Percentiles rank a stretch among this genome's conserved stretches.
These are phyloP conservation scores for Cercospora canescens DNA, from an alignment of 2,329 filamentous ascomycete species.

Conservation along the genomic window DNA sequence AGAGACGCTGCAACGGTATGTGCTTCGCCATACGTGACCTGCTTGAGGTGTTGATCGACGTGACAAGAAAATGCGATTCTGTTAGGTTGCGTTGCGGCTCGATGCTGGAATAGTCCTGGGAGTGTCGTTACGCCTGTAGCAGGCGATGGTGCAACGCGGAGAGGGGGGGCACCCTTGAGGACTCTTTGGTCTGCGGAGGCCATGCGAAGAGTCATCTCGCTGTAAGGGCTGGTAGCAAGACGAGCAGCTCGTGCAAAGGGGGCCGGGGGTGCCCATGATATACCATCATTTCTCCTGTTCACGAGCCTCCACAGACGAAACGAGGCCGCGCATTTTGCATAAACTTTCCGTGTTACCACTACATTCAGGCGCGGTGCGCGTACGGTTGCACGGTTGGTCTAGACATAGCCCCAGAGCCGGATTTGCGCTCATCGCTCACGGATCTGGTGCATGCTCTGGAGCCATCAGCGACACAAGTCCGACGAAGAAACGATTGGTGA, in stretches of 20 bases:
- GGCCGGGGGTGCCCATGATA: not conserved
- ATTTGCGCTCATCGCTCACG: not conserved
- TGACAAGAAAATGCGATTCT: slow-evolving; percentile 24
- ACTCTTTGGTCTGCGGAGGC: not conserved
- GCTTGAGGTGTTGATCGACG: slow-evolving; percentile 15
- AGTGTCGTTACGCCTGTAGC: slow-evolving; percentile 23
- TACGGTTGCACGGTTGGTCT: not conserved
- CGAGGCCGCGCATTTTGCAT: not conserved
- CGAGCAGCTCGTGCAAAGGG: not conserved
- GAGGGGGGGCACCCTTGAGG: slow-evolving; percentile 19
- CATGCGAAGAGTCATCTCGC: not conserved
- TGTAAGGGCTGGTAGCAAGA: not conserved
- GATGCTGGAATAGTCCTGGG: slow-evolving; percentile 21
- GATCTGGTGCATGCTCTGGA: not conserved
- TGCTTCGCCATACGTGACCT: slow-evolving; percentile 24
- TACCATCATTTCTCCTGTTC: not conserved
- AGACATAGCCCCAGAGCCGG: not conserved
- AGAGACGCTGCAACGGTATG: slow-evolving; percentile 20
- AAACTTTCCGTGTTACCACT: not conserved
- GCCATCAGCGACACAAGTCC: too few relatives aligned
- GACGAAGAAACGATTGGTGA: not conserved
- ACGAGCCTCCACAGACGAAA: not conserved
- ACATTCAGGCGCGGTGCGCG: not conserved
- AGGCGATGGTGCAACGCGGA: slow-evolving; percentile 19
- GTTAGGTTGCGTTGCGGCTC: slow-evolving; percentile 15